These are phyloP conservation scores for Peniophora sp. DNA, from an alignment of 1,284 basidiomycete species.

Conservation along the genomic window DNA sequence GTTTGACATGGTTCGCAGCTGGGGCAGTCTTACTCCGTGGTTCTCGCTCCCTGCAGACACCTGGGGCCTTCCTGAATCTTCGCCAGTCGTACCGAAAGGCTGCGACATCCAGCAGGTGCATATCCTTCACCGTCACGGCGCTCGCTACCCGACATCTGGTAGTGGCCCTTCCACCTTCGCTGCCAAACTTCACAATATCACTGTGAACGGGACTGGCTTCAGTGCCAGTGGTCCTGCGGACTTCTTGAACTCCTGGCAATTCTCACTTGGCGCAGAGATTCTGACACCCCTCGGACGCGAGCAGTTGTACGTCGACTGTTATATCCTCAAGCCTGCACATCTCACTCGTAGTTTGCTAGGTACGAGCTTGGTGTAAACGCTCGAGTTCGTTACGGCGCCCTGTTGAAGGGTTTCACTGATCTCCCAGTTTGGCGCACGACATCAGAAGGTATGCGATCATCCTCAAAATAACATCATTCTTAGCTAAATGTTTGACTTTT, in stretches of 20 bases:
- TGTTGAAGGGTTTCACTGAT: constrained; percentile 43
- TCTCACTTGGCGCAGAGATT: constrained; percentile 48
- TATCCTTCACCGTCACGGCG: constrained; percentile 49
- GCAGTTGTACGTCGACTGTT: constrained; percentile 31
- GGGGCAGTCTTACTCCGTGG: constrained; percentile 54
- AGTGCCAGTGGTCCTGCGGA: constrained; percentile 35
- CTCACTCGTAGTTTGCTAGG: constrained; percentile 16
- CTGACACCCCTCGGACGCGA: constrained; percentile 50
- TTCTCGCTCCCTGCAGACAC: constrained; percentile 39
- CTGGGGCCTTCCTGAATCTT: constrained; percentile 45
- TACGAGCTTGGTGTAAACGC: constrained; percentile 42
- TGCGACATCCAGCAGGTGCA: constrained; percentile 46
- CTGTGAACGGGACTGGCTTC: constrained; percentile 26
- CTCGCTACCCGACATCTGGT: constrained; percentile 39
- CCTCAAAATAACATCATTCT: too few relatives aligned
- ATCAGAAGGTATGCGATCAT: constrained; percentile 29
- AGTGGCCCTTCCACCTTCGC: constrained; percentile 32
- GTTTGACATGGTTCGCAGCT: constrained; percentile 24
- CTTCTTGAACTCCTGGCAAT: constrained; percentile 50
- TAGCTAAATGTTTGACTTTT: too few relatives aligned
- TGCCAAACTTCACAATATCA: constrained; percentile 27
- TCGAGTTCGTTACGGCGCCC: constrained; percentile 46
- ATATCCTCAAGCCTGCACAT: background rate
- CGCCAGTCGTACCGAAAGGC: constrained; percentile 38
- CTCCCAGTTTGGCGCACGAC: constrained; percentile 58